A percentile compares a stretch with the other conserved stretches of the same genome.
These are phyloP conservation scores for Globisporangium cederbergense DNA, from an alignment of 352 stramenopile species.

Conservation along the genomic window DNA sequence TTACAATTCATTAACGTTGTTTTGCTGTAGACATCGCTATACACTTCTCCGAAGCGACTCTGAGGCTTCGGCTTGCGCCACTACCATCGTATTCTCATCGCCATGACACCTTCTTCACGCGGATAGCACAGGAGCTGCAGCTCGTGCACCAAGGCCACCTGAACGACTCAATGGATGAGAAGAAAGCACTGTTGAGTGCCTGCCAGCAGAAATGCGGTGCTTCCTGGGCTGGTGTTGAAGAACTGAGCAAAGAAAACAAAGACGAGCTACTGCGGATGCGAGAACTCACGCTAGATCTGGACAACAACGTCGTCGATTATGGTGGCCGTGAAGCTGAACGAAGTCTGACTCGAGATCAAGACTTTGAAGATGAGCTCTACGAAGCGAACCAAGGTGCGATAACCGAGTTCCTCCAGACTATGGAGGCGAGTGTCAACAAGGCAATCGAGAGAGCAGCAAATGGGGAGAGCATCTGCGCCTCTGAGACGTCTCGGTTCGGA, in stretches of 20 bases:
- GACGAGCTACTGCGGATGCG: constrained; percentile 16
- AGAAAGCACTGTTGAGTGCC: constrained; percentile 25
- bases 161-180: constrained; percentile 28
- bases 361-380: constrained; percentile 1
- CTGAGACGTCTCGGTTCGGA: background rate
- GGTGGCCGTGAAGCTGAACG: background rate
- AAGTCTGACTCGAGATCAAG: background rate
- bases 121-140: constrained; percentile 38
- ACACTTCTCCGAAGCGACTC: constrained; percentile 24
- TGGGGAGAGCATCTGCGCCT: constrained; percentile 1
- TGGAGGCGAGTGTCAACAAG: constrained; percentile 23
- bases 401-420: constrained; percentile 21
- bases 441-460: constrained; percentile 6
- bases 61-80: constrained; percentile 25
- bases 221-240: constrained; percentile 12
- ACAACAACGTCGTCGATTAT: background rate
- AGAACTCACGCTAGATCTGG: background rate
- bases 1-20: background rate
- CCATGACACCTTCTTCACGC: constrained; percentile 26
- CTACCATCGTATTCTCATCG: constrained; percentile 19
- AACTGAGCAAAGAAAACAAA: constrained; percentile 3
- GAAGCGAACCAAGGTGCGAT: constrained; percentile 19
- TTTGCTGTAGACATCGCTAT: constrained; percentile 29
- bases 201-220: constrained; percentile 26
- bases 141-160: constrained; percentile 32